phyloP scores from a whole-genome alignment of 139 green algal species.

The Chlamydomonas incerta region DNA sequence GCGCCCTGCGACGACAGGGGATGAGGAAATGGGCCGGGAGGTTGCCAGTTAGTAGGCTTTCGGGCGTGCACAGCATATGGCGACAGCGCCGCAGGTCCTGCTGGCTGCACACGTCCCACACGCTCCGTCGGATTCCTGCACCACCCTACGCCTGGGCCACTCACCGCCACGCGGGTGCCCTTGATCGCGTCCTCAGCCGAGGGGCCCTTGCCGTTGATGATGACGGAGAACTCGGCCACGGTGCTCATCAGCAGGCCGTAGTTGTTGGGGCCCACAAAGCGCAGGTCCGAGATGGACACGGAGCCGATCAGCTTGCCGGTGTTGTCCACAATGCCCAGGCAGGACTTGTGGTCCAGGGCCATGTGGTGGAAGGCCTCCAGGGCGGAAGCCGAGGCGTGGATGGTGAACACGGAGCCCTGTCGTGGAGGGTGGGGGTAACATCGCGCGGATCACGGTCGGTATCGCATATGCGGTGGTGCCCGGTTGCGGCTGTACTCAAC shows the following conservation, averaged over 20 bases:
- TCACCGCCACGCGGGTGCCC: conserved; percentile 33
- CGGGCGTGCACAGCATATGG: not conserved
- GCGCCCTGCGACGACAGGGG: conserved; percentile 22
- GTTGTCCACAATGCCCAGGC: conserved; percentile 57
- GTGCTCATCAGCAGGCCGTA: conserved; percentile 34
- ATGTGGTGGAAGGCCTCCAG: conserved; percentile 64
- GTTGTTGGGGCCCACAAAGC: conserved; percentile 38
- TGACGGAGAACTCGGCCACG: conserved; percentile 37
- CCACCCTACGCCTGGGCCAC: no score
- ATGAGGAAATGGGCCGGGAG: not conserved
- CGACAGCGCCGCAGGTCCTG: not conserved
- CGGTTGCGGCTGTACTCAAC: no score
- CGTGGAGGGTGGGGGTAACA: no score
- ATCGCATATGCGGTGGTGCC: no score
- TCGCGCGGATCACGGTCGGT: no score
- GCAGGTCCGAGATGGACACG: conserved; percentile 71
- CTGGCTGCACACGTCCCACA: no score
- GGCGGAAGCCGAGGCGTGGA: conserved; percentile 39
- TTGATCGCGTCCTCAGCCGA: conserved; percentile 19
- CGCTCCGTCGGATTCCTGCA: no score
- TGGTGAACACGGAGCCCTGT: conserved; percentile 52
- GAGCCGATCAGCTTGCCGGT: conserved; percentile 62
- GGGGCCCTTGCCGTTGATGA: conserved; percentile 34
- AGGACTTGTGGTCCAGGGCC: conserved; percentile 63
- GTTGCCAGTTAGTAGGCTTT: no score